Evolutionary conservation across 768 basidiomycete genomes (phyloP), one percentile per base, ranked within the genome.

Genomic region (Boletus subcaerulescens): DNA sequence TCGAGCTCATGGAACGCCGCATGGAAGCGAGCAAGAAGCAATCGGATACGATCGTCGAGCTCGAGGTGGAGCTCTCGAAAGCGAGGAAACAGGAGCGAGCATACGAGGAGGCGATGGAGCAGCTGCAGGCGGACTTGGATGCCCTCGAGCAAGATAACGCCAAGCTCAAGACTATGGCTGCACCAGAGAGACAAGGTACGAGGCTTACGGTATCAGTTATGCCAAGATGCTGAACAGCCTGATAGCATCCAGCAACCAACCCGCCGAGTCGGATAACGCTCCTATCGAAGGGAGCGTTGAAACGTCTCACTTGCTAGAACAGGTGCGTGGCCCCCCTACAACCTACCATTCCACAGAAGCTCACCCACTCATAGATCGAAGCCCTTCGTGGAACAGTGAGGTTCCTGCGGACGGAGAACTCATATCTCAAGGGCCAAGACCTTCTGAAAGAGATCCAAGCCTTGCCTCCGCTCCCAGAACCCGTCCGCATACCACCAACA

Each of bases 91-190:
- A 96, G 65, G 93, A 96, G 70, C 80, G 86, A 52, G 87, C 88
- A 32, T 91, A 95, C 63, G 90, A 93, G 67, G 93, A 96, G 62
- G 92, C 93, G 3, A 89, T 98, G 78, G 94, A 95, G 60, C 91
- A 93, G 64, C 71, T 98, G 11, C 93, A 96, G 66, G 81, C 84
- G 1, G 96, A 99, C 63, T 73, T 97, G 58, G 94, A 97, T 68
- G 68, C 77, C 1, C 74, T 95, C 48, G 93, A 95, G 71, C 86
- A 91, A 68, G 95, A 98, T 62, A 93, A 93, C 67, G 82, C 77
- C 4, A 92, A 87, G 70, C 75, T 98, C 60, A 93, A 91, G 76
- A 74, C 80, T 4, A 69, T 83, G 63, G 80, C 81, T 33, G 82
- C 78, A 59, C 79, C 83, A 45, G 90, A 91, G 69, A 80, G 84